Evolutionary conservation across 176 grass and related monocot species (phyloP).

Genomic region (Oryza meridionalis): DNA sequence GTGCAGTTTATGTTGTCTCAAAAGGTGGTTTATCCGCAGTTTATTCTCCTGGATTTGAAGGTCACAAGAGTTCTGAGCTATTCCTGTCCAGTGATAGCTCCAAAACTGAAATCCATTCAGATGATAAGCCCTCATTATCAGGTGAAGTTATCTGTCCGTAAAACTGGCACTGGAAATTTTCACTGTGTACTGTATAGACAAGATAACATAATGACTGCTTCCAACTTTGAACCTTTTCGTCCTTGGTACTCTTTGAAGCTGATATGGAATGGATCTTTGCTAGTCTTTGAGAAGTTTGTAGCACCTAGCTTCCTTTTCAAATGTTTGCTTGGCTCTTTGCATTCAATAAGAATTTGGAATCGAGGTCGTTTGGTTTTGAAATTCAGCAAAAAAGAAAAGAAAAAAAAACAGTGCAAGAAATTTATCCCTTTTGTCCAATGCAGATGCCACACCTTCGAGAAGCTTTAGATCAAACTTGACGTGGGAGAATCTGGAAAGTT

Average conservation of each 20-base stretch:
- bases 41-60: constrained; percentile 43
- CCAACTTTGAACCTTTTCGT: constrained; percentile 15
- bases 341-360: constrained; percentile 24
- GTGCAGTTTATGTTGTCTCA: constrained; percentile 56
- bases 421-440: constrained; percentile 44
- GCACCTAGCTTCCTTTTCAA: constrained; percentile 34
- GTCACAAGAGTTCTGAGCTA: constrained; percentile 22
- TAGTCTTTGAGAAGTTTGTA: constrained; percentile 24
- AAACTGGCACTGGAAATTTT: neutral
- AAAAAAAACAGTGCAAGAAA: constrained; percentile 11
- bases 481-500: constrained; percentile 25
- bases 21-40: constrained; percentile 53
- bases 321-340: constrained; percentile 15
- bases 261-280: constrained; percentile 8
- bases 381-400: neutral
- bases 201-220: constrained; percentile 27
- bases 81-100: constrained; percentile 34
- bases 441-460: constrained; percentile 41
- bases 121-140: constrained; percentile 33
- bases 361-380: constrained; percentile 18
- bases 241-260: constrained; percentile 27
- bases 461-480: constrained; percentile 33
- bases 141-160: constrained; percentile 33
- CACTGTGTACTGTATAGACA: neutral
- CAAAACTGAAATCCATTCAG: constrained; percentile 43